Percentiles rank a stretch among this genome's conserved stretches.
Conservation (phyloP, 176 grass and related monocot species). For the Luzula sylvatica region DNA sequence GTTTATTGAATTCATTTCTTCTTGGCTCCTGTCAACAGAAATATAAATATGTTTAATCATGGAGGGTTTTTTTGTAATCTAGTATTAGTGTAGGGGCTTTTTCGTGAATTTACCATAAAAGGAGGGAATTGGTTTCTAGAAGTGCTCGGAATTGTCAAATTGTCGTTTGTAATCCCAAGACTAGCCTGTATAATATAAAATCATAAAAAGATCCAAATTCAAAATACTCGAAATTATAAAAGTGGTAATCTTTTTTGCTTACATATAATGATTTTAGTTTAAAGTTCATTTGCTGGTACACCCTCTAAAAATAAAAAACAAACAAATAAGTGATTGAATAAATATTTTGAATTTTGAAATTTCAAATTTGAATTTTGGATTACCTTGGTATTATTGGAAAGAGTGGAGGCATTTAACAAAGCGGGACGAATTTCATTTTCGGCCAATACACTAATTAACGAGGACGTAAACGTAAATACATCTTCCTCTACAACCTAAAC, state of each 20-base stretch:
- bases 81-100: too few relatives aligned
- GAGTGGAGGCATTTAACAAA: slow-evolving; percentile 62
- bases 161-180: slow-evolving; percentile 7
- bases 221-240: slow-evolving; percentile 1
- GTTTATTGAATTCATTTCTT: slow-evolving; percentile 18
- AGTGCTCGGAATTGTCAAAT: neutral
- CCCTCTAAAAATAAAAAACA: slow-evolving; percentile 42
- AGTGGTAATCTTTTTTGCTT: slow-evolving; percentile 26
- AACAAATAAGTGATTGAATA: neutral
- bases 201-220: neutral
- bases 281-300: slow-evolving; percentile 80
- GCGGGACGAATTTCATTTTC: slow-evolving; percentile 66
- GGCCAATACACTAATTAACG: slow-evolving; percentile 73
- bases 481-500: slow-evolving; percentile 86
- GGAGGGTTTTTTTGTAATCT: too few relatives aligned
- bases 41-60: too few relatives aligned
- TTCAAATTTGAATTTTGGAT: neutral
- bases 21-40: slow-evolving; percentile 10
- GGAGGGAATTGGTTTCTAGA: slow-evolving; percentile 17
- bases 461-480: slow-evolving; percentile 79
- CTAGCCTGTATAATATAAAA: slow-evolving; percentile 11
- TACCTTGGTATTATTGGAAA: slow-evolving; percentile 67
- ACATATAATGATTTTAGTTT: slow-evolving; percentile 77
- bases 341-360: too few relatives aligned
- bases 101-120: slow-evolving; percentile 18